These are phyloP conservation scores for Poronia punctata DNA, from an alignment of 495 filamentous ascomycete genomes.

Conservation along the genomic window DNA sequence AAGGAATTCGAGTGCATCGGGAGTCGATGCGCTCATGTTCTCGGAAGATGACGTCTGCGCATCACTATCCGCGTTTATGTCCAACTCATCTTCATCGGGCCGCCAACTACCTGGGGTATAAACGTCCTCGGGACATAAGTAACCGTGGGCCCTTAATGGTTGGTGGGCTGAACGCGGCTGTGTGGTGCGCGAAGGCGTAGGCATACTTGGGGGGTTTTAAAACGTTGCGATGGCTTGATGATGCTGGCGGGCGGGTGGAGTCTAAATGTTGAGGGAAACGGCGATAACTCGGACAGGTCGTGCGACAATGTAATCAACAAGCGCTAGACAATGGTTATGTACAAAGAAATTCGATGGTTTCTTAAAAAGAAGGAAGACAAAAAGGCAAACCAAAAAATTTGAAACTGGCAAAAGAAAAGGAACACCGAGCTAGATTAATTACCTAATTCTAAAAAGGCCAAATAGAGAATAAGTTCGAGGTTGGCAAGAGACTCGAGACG, in stretches of 20 bases:
- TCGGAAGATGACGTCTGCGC: slow-evolving; percentile 18
- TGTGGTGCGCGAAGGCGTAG: slow-evolving; percentile 42
- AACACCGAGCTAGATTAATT: too few species aligned
- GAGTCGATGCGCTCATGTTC: slow-evolving; percentile 12
- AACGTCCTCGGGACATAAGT: slow-evolving; percentile 37
- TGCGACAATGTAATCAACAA: slow-evolving; percentile 1
- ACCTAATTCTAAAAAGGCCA: too few species aligned
- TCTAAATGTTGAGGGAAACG: neutral
- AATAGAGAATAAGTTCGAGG: too few species aligned
- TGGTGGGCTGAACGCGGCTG: slow-evolving; percentile 31
- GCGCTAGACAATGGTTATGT: too few species aligned
- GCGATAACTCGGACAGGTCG: slow-evolving; percentile 6
- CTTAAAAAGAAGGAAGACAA: too few species aligned
- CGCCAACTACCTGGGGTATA: slow-evolving; percentile 15
- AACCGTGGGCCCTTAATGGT: slow-evolving; percentile 31
- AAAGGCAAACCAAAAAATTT: too few species aligned
- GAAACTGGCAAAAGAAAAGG: too few species aligned
- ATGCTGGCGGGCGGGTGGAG: slow-evolving; percentile 1
- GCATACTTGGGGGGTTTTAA: slow-evolving; percentile 33
- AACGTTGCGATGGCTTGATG: slow-evolving; percentile 2
- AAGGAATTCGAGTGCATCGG: slow-evolving; percentile 2
- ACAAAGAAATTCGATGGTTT: slow-evolving; percentile 8
- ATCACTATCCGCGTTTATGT: slow-evolving; percentile 19
- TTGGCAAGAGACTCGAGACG: too few species aligned
- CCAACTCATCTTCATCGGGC: slow-evolving; percentile 21